phyloP scores from a whole-genome alignment of 1,139 yeast species.

The Debaryomycetaceae sp. region DNA sequence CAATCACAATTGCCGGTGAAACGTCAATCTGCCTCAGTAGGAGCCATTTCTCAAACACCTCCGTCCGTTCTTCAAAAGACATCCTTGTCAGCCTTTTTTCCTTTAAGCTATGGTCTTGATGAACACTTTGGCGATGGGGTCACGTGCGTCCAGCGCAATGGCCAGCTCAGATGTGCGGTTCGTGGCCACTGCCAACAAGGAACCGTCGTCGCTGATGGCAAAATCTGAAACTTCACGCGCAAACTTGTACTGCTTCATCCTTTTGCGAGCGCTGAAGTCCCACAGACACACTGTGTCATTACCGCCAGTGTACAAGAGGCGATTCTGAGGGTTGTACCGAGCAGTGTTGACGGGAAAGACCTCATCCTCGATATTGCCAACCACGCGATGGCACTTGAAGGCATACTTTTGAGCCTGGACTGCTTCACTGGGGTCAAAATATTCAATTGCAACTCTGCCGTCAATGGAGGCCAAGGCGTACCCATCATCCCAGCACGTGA shows the following conservation, averaged over 20 bases:
- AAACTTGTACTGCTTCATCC: slow-evolving; percentile 47
- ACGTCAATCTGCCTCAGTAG: slow-evolving; percentile 37
- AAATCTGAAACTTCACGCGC: slow-evolving; percentile 42
- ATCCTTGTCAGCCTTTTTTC: background rate
- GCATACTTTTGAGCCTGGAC: slow-evolving; percentile 58
- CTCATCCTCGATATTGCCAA: slow-evolving; percentile 38
- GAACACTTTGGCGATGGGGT: background rate
- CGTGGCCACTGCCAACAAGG: slow-evolving; percentile 50
- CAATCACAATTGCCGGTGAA: slow-evolving; percentile 53
- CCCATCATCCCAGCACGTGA: slow-evolving; percentile 53
- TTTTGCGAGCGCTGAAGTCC: slow-evolving; percentile 63
- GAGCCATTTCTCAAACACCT: slow-evolving; percentile 52
- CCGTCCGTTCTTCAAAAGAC: slow-evolving; percentile 4
- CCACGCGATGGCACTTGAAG: slow-evolving; percentile 72
- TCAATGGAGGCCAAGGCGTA: slow-evolving; percentile 81
- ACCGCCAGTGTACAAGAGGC: slow-evolving; percentile 63
- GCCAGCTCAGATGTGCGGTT: slow-evolving; percentile 1
- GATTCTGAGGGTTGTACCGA: slow-evolving; percentile 47
- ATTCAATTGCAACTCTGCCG: slow-evolving; percentile 83
- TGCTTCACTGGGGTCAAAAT: slow-evolving; percentile 49
- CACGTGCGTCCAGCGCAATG: slow-evolving; percentile 1
- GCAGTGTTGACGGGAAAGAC: slow-evolving; percentile 78
- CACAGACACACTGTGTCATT: slow-evolving; percentile 75
- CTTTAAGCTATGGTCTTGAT: background rate
- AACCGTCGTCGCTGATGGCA: slow-evolving; percentile 30